Evolutionary conservation across 345 rosid species (phyloP), one percentile per base, ranked within the genome.

Genomic region (Rhodamnia argentea): DNA sequence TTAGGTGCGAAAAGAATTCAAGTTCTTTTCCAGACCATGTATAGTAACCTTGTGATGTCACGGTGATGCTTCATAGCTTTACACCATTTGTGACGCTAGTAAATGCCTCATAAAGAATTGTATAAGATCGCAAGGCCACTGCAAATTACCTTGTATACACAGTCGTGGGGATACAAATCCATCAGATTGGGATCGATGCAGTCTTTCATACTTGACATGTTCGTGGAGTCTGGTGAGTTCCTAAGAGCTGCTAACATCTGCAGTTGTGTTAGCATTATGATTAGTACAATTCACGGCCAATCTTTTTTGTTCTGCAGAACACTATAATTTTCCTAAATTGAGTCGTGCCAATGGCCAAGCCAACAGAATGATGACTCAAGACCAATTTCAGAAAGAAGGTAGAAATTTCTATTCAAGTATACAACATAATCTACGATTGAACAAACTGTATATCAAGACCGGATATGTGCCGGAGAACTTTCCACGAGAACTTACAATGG

Each of bases 111-210:
- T 84, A 37, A 42, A 26, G 53, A 56, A 84, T 37, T 12, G 57
- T 24, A 47, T 59, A 16, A 37, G 55, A 87, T 26, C 26, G 53
- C 51, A 87, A 60, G 51, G 40, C 55, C 42, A 37, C 51, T 55
- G 27, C 54, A 64, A 84, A 62, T 90, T 92, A 95, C 99, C 98
- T 97, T 97, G 89, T 90, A 96, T 75, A 97, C 88, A 91, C 99
- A 97, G 85, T 97, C 99, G n/a, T 93, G 96, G 37, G 99, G 99
- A 89, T 93, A 97, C 52, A 97, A 87, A 89, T 94, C 94, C 96
- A 94, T 93, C 95, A 97, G 88, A 86, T 90, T 97, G 55, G 94
- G 92, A 87, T 97, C 99, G 2, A 95, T 85, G 87, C 92, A 91
- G 64, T 94, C 96, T 83, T 94, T 94, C 93, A 97, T 85, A 90